Base-by-base conservation (phyloP, 805 yeast species). In the Wickerhamomyces canadensis region DNA sequence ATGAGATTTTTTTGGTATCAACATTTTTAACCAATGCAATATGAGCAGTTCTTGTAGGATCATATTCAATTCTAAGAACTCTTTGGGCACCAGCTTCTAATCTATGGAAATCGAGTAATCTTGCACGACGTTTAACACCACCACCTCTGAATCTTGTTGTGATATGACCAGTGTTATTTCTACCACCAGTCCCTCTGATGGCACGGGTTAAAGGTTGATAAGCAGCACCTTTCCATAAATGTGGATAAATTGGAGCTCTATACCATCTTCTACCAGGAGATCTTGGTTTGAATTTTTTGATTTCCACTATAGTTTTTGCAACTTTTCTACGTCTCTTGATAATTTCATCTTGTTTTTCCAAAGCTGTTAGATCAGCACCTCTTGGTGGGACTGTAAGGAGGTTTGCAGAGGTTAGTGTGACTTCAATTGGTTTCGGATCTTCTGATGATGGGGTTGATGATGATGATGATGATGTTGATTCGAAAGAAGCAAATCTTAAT, bases 61-160 rank as follows among this genome's bases (percentile, higher is more conserved):
- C 98, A 57, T 87, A 87, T 62, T 93, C 98, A 42, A 93, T 85
- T 59, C 98, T 73, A 45, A 79, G 65, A 17, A 93, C 97, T 23
- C 74, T 72, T 51, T 86, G 93, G 31, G 71, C 73, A 19, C 97
- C 98, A 1, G 79, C 63, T 4, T 59, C 72, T 27, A 59, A 52
- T 55, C 98, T 75, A 50, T 69, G 65, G 53, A 80, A 80, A 62
- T 93, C 98, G 17, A 93, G 72, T 24, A 85, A 60, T 52, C 98
- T 76, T 27, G 85, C 72, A 62, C 98, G 78, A 55, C 91, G 80
- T 61, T 84, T 85, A 60, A 84, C 93, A 25, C 98, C 98, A 53
- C 98, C 98, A 59, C 98, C 98, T 61, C 94, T 78, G 61, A 93
- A 96, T 58, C 98, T 78, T 33, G 86, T 83, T 5, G 96, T 87